Percentiles rank a stretch among this genome's conserved stretches.
Conservation (phyloP, 2,329 filamentous ascomycete species). For the Botrytis tulipae region DNA sequence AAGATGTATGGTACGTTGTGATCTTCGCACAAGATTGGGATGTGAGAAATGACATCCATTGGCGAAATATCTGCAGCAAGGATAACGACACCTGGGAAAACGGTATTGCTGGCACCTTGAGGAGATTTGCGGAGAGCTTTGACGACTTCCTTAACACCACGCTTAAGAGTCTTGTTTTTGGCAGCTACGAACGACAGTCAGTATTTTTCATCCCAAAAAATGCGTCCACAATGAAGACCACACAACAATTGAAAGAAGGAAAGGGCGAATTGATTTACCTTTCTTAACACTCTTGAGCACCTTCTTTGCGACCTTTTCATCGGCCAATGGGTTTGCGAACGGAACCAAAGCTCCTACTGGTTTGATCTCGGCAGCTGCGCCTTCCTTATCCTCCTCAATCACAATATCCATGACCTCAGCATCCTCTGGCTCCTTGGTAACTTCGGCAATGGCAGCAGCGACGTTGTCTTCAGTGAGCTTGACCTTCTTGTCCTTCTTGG, state of each 20-base stretch:
- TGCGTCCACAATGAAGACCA: neutral
- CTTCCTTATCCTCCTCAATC: conserved; percentile 39
- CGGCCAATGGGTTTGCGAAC: conserved; percentile 77
- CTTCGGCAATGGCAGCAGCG: conserved; percentile 62
- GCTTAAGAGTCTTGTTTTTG: conserved; percentile 92
- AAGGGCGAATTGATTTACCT: conserved; percentile 40
- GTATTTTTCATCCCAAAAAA: conserved; percentile 18
- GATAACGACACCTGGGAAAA: conserved; percentile 73
- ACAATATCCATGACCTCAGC: conserved; percentile 44
- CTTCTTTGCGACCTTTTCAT: conserved; percentile 71
- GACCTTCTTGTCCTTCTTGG: conserved; percentile 42
- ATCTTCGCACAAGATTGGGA: conserved; percentile 96
- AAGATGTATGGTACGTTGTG: conserved; percentile 97
- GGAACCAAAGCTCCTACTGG: conserved; percentile 67
- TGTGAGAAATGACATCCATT: conserved; percentile 97
- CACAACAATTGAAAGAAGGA: conserved; percentile 1
- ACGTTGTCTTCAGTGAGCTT: conserved; percentile 49
- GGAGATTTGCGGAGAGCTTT: conserved; percentile 95
- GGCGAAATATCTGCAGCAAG: conserved; percentile 97
- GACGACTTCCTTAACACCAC: conserved; percentile 98
- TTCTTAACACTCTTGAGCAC: conserved; percentile 65
- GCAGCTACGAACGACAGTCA: conserved; percentile 60
- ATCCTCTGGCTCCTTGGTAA: conserved; percentile 55
- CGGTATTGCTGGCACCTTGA: conserved; percentile 61
- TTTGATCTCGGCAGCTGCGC: conserved; percentile 45